A percentile compares a stretch with the other conserved stretches of the same genome.
Evolutionary conservation across 805 yeast species (phyloP).

Genomic region (Ogataea siamensis): DNA sequence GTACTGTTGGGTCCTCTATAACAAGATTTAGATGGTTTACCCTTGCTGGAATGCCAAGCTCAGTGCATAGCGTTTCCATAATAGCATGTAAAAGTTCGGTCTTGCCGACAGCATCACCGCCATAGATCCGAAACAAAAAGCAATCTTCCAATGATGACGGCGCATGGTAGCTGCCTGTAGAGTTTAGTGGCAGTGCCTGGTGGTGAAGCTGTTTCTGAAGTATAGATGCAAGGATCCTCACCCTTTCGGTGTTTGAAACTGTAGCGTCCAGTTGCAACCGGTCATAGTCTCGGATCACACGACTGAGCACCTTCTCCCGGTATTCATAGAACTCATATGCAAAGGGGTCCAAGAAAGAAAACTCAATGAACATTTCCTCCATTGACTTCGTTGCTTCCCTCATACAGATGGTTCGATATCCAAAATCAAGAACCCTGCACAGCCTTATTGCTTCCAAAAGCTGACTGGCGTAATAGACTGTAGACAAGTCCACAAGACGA

Average conservation of each 20-base stretch:
- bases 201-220: conserved; percentile 5
- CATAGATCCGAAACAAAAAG: conserved; percentile 13
- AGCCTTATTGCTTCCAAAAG: conserved; percentile 20
- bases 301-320: conserved; percentile 12
- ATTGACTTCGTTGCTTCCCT: conserved; percentile 8
- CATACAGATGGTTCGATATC: conserved; percentile 1
- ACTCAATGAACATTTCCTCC: conserved; percentile 17
- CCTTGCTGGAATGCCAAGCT: conserved; percentile 6
- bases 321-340: conserved; percentile 21
- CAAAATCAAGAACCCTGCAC: conserved; percentile 6
- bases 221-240: conserved; percentile 2
- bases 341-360: conserved; percentile 24
- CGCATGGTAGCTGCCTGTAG: neutral
- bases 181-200: conserved; percentile 8
- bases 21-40: conserved; percentile 4
- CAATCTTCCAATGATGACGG: conserved; percentile 7
- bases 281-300: conserved; percentile 4
- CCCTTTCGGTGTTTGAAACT: conserved; percentile 4
- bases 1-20: conserved; percentile 4
- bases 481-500: conserved; percentile 14
- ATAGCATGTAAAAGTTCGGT: conserved; percentile 9
- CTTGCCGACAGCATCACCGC: conserved; percentile 12
- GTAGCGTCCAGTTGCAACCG: conserved; percentile 6
- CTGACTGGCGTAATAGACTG: conserved; percentile 21
- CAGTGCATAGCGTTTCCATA: conserved; percentile 9